Evolutionary conservation across 306 rosid species (phyloP), one percentile per base, ranked within the genome.

Genomic region (Notholithocarpus densiflorus): DNA sequence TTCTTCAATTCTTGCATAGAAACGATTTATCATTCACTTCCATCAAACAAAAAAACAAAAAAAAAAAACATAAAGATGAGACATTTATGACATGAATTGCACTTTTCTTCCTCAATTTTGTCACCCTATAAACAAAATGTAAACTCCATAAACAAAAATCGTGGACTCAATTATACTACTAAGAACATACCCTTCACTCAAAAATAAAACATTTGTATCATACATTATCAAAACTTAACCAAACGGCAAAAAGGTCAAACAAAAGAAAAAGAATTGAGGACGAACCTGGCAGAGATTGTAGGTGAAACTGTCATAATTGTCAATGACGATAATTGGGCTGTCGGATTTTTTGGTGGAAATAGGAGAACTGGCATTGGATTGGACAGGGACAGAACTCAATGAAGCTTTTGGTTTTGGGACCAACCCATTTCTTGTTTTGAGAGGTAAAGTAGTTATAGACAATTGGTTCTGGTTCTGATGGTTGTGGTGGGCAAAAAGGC

Each of bases 211-310:
- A 21, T 57, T 11, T 8, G 64, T 8, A 20, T 59, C 29, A 20
- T 24, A 59, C 17, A 59, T 59, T 4, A 59, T 21, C 13, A 13
- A 23, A 12, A 11, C 65, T 9, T 14, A 17, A 17, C 4, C 15
- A 27, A 27, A 5, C 6, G 0, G 5, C 1, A n/a, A 31, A 34
- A 23, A 20, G n/a, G n/a, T n/a, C 54, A 62, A 74, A 59, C 73
- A 71, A 75, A 18, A 57, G 37, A 10, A 64, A 75, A 64, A 48
- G 51, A 66, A 31, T 66, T 27, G 6, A 70, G 11, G 68, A 55
- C 20, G 26, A 81, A 94, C 98, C 97, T 94, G 98, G 72, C 97
- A 92, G 54, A 94, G 97, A 75, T 94, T 94, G 88, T 94, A 94
- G 77, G 98, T 94, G 79, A 94, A 94, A 83, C 97, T 92, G 72